These are phyloP conservation scores for Corinectria fuckeliana DNA, from an alignment of 2,329 filamentous ascomycete genomes.

Conservation along the genomic window DNA sequence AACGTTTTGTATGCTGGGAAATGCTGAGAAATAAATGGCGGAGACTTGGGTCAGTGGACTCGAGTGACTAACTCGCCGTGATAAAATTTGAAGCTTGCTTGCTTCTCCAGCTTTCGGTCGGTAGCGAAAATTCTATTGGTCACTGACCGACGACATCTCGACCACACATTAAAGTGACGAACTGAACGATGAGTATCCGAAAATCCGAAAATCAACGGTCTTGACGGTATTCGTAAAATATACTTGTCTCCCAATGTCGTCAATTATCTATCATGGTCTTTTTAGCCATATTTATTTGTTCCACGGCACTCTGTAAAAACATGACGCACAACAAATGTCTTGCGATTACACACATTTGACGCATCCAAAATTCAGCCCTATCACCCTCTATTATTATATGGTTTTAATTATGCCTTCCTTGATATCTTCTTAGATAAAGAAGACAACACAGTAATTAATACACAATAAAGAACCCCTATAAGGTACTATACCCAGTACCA, in stretches of 20 bases:
- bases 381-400: background rate
- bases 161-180: background rate
- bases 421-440: too few relatives aligned
- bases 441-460: too few relatives aligned
- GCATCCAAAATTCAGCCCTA: background rate
- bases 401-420: too few relatives aligned
- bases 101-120: slow-evolving; percentile 34
- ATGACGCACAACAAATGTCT: too few relatives aligned
- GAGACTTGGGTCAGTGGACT: slow-evolving; percentile 10
- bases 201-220: background rate
- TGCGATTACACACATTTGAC: background rate
- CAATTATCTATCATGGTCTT: background rate
- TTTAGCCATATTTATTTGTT: background rate
- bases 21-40: too few relatives aligned
- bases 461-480: too few relatives aligned
- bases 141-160: slow-evolving; percentile 18
- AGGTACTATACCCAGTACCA: too few relatives aligned
- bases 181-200: too few relatives aligned
- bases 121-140: slow-evolving; percentile 38
- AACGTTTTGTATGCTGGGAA: background rate
- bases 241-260: too few relatives aligned
- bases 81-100: slow-evolving; percentile 35
- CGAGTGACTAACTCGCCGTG: slow-evolving; percentile 17
- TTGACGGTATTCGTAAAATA: too few relatives aligned
- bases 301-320: too few relatives aligned